Base-by-base conservation (phyloP, 345 rosid species). In the Lumnitzera racemosa region DNA sequence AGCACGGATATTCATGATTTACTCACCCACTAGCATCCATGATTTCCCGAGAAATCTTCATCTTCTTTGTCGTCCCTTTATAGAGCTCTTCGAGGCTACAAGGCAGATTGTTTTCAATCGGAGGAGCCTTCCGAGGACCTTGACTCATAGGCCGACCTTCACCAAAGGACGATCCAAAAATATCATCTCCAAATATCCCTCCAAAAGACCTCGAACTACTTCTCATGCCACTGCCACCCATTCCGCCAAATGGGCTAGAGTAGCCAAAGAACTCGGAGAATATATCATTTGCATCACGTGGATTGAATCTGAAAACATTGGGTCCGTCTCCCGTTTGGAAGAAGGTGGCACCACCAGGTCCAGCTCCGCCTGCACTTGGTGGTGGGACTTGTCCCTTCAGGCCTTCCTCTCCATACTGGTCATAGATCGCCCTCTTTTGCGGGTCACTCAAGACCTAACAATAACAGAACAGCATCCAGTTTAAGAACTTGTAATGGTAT, bases 331-430 rank as follows among this genome's bases (percentile, higher is more conserved):
- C 91, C 0, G 90, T 67, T 10, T 83, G 74, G 83, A 84, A 89
- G 84, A 81, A 86, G 11, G 90, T 80, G 20, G 88, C 70, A 43
- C 88, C 83, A 15, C 73, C 88, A 31, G 43, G 43, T 36, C 80
- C 88, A 14, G 80, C 74, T 15, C 80, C 85, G 11, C 84, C 91
- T 0, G 83, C 78, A 20, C 71, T 84, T 0, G 88, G 91, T 15
- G 97, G 87, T 13, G 96, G 97, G 25, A 77, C 84, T 61, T 79
- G 88, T 12, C 84, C 88, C 64, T 84, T 87, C 0, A 90, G 82
- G 51, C 89, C 97, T 70, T 90, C 94, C 70, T 90, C 96, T 17
- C 97, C 97, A 56, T 81, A 82, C 51, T 82, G 96, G 56, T 90
- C 96, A 66, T 85, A 90, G 9, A 87, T 54, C 24, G 83, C 85